Base-by-base conservation (phyloP, 305 asterid species). In the Solanum hybrid region DNA sequence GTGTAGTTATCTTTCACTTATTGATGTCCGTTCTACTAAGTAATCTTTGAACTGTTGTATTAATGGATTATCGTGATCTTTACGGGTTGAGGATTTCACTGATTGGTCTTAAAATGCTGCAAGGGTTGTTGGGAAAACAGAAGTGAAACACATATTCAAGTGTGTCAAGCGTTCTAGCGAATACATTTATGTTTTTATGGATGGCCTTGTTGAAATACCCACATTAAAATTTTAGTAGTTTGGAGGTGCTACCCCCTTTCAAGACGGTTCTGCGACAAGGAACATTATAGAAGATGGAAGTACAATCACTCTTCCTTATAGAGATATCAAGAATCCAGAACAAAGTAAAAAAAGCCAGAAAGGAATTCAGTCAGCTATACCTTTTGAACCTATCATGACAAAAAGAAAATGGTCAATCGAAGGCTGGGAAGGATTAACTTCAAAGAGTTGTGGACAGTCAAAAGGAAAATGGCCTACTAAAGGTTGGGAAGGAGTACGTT, bases 161-260 rank as follows among this genome's bases (percentile, higher is more conserved):
- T 95, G 97, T 89, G 94, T 97, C 26, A 92, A 95, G 82, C 86
- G 56, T 84, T 89, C 98, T 5, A 91, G 95, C 37, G 86, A 56
- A 22, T 72, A 90, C 88, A 88, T 96, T 35, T 87, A 88, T 89
- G 88, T 95, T 37, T 38, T 94, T 91, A 89, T 94, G 93, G 94
- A 92, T 85, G 97, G 95, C 86, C 93, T 91, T 90, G 92, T 94
- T 19, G 92, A 90, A 35, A 94, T 92, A 89, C 91, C 87, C 73
- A 64, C 88, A 79, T 85, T 97, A 87, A 92, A 51, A 91, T 95
- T 92, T 86, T 88, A 94, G 85, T 87, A 95, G 92, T 97, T 97
- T 88, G 95, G 95, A 69, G 89, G 37, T 87, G 94, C 89, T 72
- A 93, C 93, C 35, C 27, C 93, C 27, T 27, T 76, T 85, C 88